Base-by-base conservation (phyloP, 805 yeast genomes). In the Sugiyamaella floridensis region DNA sequence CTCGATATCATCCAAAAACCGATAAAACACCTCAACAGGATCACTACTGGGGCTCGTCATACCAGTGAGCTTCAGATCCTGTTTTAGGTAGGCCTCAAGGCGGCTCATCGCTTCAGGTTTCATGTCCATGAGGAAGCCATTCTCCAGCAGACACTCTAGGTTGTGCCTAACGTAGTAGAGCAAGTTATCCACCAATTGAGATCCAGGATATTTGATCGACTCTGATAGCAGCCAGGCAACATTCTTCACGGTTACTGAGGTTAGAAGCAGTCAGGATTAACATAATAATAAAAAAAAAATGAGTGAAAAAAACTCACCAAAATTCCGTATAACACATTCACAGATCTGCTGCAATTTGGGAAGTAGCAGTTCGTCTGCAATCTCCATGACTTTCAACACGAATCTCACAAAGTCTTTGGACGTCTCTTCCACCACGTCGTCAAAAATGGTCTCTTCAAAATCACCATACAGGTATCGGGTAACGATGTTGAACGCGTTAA, bases 101-200 rank as follows among this genome's bases (percentile, higher is more conserved):
- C 40, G 26, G 45, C 42, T 45, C 47, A 54, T 41, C 43, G 44
- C 45, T 4, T 32, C 55, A 15, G 12, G 10, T 32, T 45, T 45
- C 37, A 51, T 4, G 12, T 51, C 48, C n/a, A 45, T n/a, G 14
- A 49, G 22, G 32, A 42, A 18, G 26, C 60, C 67, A 19, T 81
- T 83, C 50, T 80, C 76, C 34, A 89, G 68, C 14, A 86, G 60
- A 2, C 80, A 62, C 29, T 82, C 89, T 51, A 86, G 68, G 63
- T 88, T 87, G 57, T 78, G 75, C 58, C 78, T 81, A 11, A 87
- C 72, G 58, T 78, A 85, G 83, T 88, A 82, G 22, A 83, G 69
- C 62, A 95, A 80, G 50, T 79, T 77, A 48, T 75, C 73, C 55
- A 80, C 73, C 40, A 89, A 65, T 57, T 82, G 78, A 11, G 67